These are phyloP conservation scores for Fagus crenata DNA, from an alignment of 306 rosid genomes.

Conservation along the genomic window DNA sequence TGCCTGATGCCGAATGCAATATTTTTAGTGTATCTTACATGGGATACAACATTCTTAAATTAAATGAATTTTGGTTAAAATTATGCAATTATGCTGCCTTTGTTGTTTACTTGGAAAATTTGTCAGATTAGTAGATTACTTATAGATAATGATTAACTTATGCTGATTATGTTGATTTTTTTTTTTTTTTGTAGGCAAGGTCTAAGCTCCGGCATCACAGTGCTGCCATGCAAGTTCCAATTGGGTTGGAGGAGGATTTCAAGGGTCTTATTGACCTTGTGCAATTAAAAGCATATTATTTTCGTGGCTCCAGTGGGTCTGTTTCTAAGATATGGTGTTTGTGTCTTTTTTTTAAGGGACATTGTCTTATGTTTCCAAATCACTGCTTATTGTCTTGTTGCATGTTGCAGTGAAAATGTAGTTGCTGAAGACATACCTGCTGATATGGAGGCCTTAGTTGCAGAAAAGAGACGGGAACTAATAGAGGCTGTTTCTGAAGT, in stretches of 20 bases:
- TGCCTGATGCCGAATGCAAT: not conserved
- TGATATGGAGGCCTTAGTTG: constrained; percentile 70
- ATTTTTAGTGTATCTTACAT: not conserved
- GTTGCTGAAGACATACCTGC: constrained; percentile 73
- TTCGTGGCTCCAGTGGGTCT: constrained; percentile 85
- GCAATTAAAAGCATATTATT: constrained; percentile 77
- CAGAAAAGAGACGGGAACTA: constrained; percentile 88
- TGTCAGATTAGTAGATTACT: not conserved
- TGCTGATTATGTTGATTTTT: constrained; percentile 31
- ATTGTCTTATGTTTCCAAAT: constrained; percentile 1
- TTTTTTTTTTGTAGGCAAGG: constrained; percentile 83
- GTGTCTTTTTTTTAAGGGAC: not conserved
- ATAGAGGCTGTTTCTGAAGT: constrained; percentile 92
- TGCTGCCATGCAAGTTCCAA: constrained; percentile 96
- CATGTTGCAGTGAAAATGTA: constrained; percentile 75
- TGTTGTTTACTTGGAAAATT: not conserved
- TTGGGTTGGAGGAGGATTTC: constrained; percentile 91
- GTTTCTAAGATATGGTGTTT: constrained; percentile 31
- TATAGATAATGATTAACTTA: not conserved
- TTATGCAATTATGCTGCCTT: not conserved
- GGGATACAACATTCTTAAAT: not conserved
- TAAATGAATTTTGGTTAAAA: not conserved
- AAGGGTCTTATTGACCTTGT: constrained; percentile 95
- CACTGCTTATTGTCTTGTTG: constrained; percentile 18
- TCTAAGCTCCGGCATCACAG: constrained; percentile 94